A percentile compares a stretch with the other conserved stretches of the same genome.
Evolutionary conservation across 2,329 filamentous ascomycete species (phyloP).

Genomic region (Monilinia laxa): DNA sequence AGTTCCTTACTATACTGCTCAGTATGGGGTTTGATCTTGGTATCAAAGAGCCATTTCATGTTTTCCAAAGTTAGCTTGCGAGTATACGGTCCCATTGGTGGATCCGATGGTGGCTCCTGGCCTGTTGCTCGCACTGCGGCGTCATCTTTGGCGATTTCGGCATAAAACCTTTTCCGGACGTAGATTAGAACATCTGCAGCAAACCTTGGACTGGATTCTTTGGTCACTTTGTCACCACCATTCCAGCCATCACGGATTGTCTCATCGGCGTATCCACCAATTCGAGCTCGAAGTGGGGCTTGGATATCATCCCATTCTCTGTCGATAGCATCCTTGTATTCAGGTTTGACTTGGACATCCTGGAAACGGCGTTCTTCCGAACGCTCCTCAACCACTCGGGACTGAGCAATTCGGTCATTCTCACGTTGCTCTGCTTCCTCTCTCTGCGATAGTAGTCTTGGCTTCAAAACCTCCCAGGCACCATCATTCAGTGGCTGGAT

Average conservation of each 20-base stretch:
- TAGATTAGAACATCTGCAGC: slow-evolving; percentile 69
- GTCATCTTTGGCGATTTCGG: slow-evolving; percentile 55
- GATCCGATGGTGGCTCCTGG: slow-evolving; percentile 48
- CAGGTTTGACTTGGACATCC: slow-evolving; percentile 43
- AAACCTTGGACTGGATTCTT: slow-evolving; percentile 64
- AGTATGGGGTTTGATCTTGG: slow-evolving; percentile 69
- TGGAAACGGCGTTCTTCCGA: slow-evolving; percentile 38
- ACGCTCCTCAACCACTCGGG: slow-evolving; percentile 43
- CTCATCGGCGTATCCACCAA: slow-evolving; percentile 68
- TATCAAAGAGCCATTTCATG: slow-evolving; percentile 83
- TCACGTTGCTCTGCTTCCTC: slow-evolving; percentile 61
- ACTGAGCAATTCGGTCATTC: slow-evolving; percentile 43
- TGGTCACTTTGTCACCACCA: slow-evolving; percentile 60
- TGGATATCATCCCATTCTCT: slow-evolving; percentile 71
- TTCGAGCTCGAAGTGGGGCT: slow-evolving; percentile 62
- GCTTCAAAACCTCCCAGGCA: slow-evolving; percentile 68
- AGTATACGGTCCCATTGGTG: slow-evolving; percentile 53
- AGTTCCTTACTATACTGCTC: slow-evolving; percentile 67
- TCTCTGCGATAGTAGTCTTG: slow-evolving; percentile 65
- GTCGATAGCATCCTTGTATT: slow-evolving; percentile 60
- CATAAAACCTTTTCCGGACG: slow-evolving; percentile 66
- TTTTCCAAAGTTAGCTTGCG: slow-evolving; percentile 73
- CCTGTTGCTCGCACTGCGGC: slow-evolving; percentile 49
- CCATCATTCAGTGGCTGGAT: slow-evolving; percentile 65
- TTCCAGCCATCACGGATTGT: slow-evolving; percentile 66